Conservation (phyloP, 192 early-diverging fungal genomes). For the Anaeromyces robustus region DNA sequence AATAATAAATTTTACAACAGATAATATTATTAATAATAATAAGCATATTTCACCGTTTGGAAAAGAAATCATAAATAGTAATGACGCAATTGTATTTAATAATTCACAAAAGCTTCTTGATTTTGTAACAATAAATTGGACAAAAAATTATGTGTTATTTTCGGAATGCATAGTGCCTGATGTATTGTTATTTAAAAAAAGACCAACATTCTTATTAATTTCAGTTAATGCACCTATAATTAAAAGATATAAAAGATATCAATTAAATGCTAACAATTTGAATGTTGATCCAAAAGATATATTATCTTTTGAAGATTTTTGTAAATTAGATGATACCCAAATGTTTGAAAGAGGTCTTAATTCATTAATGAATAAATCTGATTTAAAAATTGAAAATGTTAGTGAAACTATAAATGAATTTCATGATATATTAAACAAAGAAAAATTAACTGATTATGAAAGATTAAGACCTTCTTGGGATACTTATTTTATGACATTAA, state of each 20-base stretch:
- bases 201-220: not conserved
- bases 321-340: not conserved
- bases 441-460: slow-evolving; percentile 53
- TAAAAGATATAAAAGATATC: not conserved
- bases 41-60: not conserved
- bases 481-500: slow-evolving; percentile 92
- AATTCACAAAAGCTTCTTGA: not conserved
- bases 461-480: slow-evolving; percentile 84
- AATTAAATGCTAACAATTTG: not conserved
- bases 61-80: not conserved
- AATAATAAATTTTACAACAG: not conserved
- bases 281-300: not conserved
- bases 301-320: not conserved
- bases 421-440: slow-evolving; percentile 17
- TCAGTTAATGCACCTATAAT: not conserved
- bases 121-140: not conserved
- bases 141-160: not conserved
- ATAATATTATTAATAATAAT: not conserved
- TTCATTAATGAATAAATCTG: slow-evolving; percentile 13
- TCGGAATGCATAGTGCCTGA: not conserved
- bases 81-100: not conserved
- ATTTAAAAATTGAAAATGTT: slow-evolving; percentile 49
- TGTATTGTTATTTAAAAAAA: not conserved
- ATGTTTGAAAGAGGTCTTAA: not conserved
- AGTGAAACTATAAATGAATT: slow-evolving; percentile 16